These are phyloP conservation scores for Leccinum fallax DNA, from an alignment of 1,284 basidiomycete genomes.

Conservation along the genomic window DNA sequence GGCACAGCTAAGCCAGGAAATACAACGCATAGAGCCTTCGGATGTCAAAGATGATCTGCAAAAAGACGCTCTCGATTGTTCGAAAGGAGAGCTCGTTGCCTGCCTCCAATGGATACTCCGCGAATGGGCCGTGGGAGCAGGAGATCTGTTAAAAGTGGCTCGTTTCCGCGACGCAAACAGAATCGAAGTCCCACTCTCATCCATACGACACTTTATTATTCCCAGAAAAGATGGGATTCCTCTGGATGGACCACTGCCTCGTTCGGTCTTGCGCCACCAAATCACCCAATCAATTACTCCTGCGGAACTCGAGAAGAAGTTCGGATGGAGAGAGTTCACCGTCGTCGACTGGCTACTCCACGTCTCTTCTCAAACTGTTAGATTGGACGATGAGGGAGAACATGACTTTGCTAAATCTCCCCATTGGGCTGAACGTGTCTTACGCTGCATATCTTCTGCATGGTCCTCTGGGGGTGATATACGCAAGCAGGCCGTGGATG, in stretches of 20 bases:
- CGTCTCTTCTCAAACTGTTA: fast-evolving
- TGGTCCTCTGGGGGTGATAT: conserved; percentile 51
- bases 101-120: conserved; percentile 77
- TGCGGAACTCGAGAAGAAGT: conserved; percentile 46
- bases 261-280: conserved; percentile 68
- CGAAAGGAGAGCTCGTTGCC: conserved; percentile 69
- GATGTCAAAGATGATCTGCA: conserved; percentile 84
- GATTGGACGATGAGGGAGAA: conserved; percentile 38
- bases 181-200: conserved; percentile 46
- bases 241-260: conserved; percentile 76
- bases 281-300: conserved; percentile 58
- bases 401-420: conserved; percentile 69
- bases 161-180: conserved; percentile 48
- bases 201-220: conserved; percentile 74
- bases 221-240: conserved; percentile 6
- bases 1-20: conserved; percentile 60
- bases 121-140: conserved; percentile 43
- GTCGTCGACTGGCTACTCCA: too few species aligned
- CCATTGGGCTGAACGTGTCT: conserved; percentile 79
- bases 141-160: conserved; percentile 59
- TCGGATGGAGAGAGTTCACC: too few species aligned
- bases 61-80: conserved; percentile 60
- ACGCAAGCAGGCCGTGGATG: conserved; percentile 47
- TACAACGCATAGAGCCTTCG: conserved; percentile 73
- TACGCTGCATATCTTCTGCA: conserved; percentile 65